Percentiles rank a stretch among this genome's conserved stretches.
Evolutionary conservation across 2,329 filamentous ascomycete genomes (phyloP).

Genomic region (Xylaria multiplex): DNA sequence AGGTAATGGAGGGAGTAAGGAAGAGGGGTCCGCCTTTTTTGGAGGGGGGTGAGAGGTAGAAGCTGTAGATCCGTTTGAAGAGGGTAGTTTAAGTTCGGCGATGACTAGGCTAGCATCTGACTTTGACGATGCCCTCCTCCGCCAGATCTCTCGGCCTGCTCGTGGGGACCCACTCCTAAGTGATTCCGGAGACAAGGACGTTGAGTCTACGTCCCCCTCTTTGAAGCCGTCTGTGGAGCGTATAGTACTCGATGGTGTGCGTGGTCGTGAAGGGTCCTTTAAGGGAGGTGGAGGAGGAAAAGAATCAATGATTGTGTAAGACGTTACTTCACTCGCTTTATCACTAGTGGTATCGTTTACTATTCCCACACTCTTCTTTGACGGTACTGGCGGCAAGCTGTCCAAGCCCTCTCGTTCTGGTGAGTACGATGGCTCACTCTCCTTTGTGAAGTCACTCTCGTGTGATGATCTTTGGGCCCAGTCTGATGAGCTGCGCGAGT

Average conservation of each 20-base stretch:
- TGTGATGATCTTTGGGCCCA: conserved; percentile 56
- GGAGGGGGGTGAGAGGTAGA: conserved; percentile 39
- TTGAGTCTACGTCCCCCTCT: conserved; percentile 20
- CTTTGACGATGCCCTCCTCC: conserved; percentile 60
- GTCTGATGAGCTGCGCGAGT: conserved; percentile 60
- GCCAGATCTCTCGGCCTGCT: conserved; percentile 55
- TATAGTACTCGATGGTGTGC: conserved; percentile 39
- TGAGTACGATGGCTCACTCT: conserved; percentile 50
- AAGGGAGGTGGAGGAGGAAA: conserved; percentile 47
- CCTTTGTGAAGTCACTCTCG: conserved; percentile 51
- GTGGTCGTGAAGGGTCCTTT: conserved; percentile 45
- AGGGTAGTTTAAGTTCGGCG: conserved; percentile 59
- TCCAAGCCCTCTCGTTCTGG: conserved; percentile 45
- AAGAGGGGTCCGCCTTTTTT: conserved; percentile 35
- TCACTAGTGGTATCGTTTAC: conserved; percentile 44
- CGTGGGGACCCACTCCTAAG: conserved; percentile 42
- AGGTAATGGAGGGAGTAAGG: conserved; percentile 41
- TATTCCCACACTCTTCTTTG: conserved; percentile 42
- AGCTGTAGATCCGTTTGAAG: conserved; percentile 61
- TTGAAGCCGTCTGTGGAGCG: conserved; percentile 30
- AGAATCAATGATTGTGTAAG: conserved; percentile 40
- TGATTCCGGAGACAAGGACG: conserved; percentile 39
- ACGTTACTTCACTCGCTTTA: conserved; percentile 34
- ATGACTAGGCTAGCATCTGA: conserved; percentile 59
- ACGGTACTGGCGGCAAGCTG: conserved; percentile 36